Evolutionary conservation across 2,329 filamentous ascomycete species (phyloP).

Genomic region (Corynespora cassiicola): DNA sequence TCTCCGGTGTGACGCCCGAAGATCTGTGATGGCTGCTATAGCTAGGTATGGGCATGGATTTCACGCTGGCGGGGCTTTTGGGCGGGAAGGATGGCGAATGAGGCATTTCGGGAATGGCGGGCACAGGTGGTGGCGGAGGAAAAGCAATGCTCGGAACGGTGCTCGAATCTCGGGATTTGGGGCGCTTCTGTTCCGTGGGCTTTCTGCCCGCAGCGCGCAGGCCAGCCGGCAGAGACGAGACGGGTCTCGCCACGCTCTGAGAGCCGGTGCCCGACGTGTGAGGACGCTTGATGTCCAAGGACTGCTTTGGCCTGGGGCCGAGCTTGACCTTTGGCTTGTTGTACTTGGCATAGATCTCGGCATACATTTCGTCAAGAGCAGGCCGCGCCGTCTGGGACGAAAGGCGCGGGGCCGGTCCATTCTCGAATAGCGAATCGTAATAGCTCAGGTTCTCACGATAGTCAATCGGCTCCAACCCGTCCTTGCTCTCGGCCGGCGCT

Average conservation of each 20-base stretch:
- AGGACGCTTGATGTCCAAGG: constrained; percentile 69
- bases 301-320: constrained; percentile 84
- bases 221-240: constrained; percentile 81
- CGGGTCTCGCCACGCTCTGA: constrained; percentile 64
- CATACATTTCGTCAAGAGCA: constrained; percentile 49
- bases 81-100: constrained; percentile 45
- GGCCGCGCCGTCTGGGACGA: constrained; percentile 51
- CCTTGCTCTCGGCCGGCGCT: constrained; percentile 3
- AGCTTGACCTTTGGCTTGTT: constrained; percentile 87
- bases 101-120: constrained; percentile 40
- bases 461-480: constrained; percentile 11
- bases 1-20: constrained; percentile 81
- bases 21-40: constrained; percentile 45
- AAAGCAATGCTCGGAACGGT: constrained; percentile 35
- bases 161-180: constrained; percentile 43
- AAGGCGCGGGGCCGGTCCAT: constrained; percentile 50
- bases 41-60: constrained; percentile 52
- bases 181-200: constrained; percentile 35
- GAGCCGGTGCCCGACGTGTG: constrained; percentile 61
- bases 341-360: constrained; percentile 56
- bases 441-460: constrained; percentile 35
- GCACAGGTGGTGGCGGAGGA: constrained; percentile 42
- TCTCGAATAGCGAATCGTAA: constrained; percentile 42
- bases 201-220: constrained; percentile 62
- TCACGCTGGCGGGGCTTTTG: constrained; percentile 47